A percentile compares a stretch with the other conserved stretches of the same genome.
Conservation (phyloP, 495 filamentous ascomycete genomes). For the Xylaria palmicola region DNA sequence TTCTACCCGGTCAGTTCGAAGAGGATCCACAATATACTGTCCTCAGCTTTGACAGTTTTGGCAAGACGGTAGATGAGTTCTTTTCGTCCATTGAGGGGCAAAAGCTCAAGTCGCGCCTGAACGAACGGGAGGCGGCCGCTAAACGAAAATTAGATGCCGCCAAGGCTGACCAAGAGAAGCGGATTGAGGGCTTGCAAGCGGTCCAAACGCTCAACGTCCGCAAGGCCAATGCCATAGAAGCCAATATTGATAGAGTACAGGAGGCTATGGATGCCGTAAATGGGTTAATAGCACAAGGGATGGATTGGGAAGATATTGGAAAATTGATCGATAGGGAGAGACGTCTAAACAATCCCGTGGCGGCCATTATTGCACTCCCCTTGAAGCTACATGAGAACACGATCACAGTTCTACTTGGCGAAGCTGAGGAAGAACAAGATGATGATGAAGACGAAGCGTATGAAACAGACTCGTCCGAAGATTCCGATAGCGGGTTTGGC, state of each 20-base stretch:
- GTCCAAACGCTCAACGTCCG: slow-evolving; percentile 79
- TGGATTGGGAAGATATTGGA: slow-evolving; percentile 95
- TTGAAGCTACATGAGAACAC: slow-evolving; percentile 88
- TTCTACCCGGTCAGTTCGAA: slow-evolving; percentile 80
- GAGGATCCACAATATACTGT: slow-evolving; percentile 61
- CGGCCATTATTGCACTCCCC: slow-evolving; percentile 81
- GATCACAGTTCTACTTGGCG: slow-evolving; percentile 74
- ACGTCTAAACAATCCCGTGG: slow-evolving; percentile 75
- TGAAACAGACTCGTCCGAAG: slow-evolving; percentile 64
- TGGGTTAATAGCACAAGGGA: slow-evolving; percentile 81
- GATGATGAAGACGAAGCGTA: slow-evolving; percentile 51
- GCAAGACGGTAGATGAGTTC: slow-evolving; percentile 92
- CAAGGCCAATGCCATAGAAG: slow-evolving; percentile 86
- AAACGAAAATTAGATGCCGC: slow-evolving; percentile 80
- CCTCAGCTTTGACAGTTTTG: slow-evolving; percentile 77
- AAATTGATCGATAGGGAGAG: slow-evolving; percentile 86
- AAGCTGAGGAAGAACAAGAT: slow-evolving; percentile 61
- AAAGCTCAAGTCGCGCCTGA: slow-evolving; percentile 78
- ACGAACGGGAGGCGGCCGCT: slow-evolving; percentile 76
- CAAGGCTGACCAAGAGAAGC: slow-evolving; percentile 74
- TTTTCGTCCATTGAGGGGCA: slow-evolving; percentile 96
- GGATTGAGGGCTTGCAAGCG: slow-evolving; percentile 76
- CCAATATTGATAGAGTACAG: slow-evolving; percentile 83
- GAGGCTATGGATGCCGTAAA: slow-evolving; percentile 92
- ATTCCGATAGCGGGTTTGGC: slow-evolving; percentile 57